Evolutionary conservation across 1,284 basidiomycete genomes (phyloP), one percentile per base, ranked within the genome.

Genomic region (Fomitiporia mediterranea): DNA sequence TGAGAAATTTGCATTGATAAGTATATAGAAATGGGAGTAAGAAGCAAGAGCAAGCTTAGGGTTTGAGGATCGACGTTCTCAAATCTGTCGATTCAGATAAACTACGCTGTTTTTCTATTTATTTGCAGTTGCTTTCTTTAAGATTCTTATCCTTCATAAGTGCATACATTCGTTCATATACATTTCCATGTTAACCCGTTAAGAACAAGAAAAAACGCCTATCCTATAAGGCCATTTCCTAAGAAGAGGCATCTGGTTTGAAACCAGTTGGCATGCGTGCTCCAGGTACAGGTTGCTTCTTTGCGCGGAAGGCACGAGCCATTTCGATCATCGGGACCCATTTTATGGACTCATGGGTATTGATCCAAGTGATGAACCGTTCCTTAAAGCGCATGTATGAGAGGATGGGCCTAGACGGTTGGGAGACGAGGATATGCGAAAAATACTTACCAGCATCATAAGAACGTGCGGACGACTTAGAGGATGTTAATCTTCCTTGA

Each of bases 361-460:
- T 89, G 52, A 90, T 75, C 84, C 86, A 89, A 63, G 86, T 81
- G 62, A 91, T 89, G 67, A 90, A 87, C 44, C 84, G 77, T 66
- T 90, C 85, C 78, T 84, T 56, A 8, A 28, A n/a, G 25, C 15
- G 19, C 15, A 51, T 34, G 11, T 27, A 13, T 53, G 2, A 51
- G 11, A 25, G 32, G 35, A 17, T 38, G 9, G 30, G n/a, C n/a
- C n/a, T 44, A n/a, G 13, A 8, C 4, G n/a, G 21, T 8, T 15
- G 46, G n/a, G 23, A 42, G 35, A 11, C 13, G 4, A 43, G 30
- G 27, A 15, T 23, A 23, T 32, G 11, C 17, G 17, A 44, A 5
- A 9, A 6, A 21, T 4, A 65, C 75, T 65, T 61, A 80, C 81
- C 59, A 91, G 79, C 83, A 89, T 89, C 52, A 88, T 72, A 6